Conservation (phyloP, 2,329 filamentous ascomycete genomes). For the Penicillium sp. region DNA sequence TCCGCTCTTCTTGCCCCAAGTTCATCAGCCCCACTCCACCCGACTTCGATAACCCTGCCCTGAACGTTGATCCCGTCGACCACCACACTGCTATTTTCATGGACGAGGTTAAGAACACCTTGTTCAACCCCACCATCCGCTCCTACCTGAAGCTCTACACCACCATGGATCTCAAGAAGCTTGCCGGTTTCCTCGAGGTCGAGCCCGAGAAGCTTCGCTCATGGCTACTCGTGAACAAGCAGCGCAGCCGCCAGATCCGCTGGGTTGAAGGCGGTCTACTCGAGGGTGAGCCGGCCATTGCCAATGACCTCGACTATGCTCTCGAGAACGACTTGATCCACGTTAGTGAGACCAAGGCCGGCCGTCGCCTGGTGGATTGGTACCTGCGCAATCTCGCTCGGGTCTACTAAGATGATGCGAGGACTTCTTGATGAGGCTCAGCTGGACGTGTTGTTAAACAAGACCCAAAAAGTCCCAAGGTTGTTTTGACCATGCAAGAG, state of each 20-base stretch:
- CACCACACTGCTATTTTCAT: constrained; percentile 98
- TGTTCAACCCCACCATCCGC: constrained; percentile 95
- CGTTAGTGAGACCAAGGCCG: constrained; percentile 97
- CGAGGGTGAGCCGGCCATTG: constrained; percentile 87
- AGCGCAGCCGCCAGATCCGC: constrained; percentile 91
- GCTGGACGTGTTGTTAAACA: background rate
- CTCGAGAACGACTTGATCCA: constrained; percentile 96
- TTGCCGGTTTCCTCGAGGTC: constrained; percentile 93
- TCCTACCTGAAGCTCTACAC: constrained; percentile 99
- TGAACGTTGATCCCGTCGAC: constrained; percentile 95
- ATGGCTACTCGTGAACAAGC: constrained; percentile 96
- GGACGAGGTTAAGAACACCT: constrained; percentile 99
- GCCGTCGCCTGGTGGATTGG: constrained; percentile 95
- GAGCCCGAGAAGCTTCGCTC: constrained; percentile 92
- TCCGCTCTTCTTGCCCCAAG: constrained; percentile 96
- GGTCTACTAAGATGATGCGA: constrained; percentile 64
- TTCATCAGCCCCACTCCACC: constrained; percentile 97
- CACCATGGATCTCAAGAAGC: constrained; percentile 98
- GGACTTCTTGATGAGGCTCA: background rate
- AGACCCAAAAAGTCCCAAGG: background rate
- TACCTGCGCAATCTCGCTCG: constrained; percentile 94
- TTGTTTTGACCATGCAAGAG: constrained; percentile 14
- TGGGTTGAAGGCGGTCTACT: constrained; percentile 86
- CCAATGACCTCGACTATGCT: constrained; percentile 94
- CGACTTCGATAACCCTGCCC: constrained; percentile 92